phyloP scores from a whole-genome alignment of 1,139 yeast genomes.

The Meyerozyma elateridarum region DNA sequence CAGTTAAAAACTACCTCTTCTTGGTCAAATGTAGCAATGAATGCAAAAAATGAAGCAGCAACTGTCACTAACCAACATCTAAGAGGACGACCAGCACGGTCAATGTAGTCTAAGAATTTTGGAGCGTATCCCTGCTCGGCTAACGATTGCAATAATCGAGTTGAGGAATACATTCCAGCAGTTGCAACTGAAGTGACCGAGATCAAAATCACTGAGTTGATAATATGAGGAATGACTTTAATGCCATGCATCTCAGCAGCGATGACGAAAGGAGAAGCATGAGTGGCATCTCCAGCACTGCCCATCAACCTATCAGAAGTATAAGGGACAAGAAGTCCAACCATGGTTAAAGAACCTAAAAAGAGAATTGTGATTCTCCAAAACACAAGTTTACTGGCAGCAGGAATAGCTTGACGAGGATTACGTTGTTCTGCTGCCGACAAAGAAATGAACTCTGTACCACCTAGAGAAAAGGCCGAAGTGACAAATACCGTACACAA shows the following conservation, averaged over 20 bases:
- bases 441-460: conserved; percentile 23
- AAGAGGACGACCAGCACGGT: conserved; percentile 21
- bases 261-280: conserved; percentile 23
- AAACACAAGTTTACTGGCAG: conserved; percentile 21
- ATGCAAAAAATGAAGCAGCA: conserved; percentile 18
- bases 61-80: conserved; percentile 20
- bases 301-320: conserved; percentile 18
- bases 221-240: conserved; percentile 21
- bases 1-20: conserved; percentile 23
- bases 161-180: conserved; percentile 25
- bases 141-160: conserved; percentile 21
- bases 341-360: conserved; percentile 21
- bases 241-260: conserved; percentile 23
- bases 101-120: conserved; percentile 20
- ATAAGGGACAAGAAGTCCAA: conserved; percentile 21
- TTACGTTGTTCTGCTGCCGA: conserved; percentile 21
- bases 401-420: conserved; percentile 19
- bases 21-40: conserved; percentile 20
- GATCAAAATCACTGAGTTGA: conserved; percentile 22
- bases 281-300: conserved; percentile 14
- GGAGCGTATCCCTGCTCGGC: conserved; percentile 24
- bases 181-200: conserved; percentile 26
- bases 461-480: conserved; percentile 36
- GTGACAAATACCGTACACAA: conserved; percentile 36
- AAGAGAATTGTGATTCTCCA: conserved; percentile 20